A percentile compares a stretch with the other conserved stretches of the same genome.
Evolutionary conservation across 495 filamentous ascomycete species (phyloP).

Genomic region (Chaetomium tenue): DNA sequence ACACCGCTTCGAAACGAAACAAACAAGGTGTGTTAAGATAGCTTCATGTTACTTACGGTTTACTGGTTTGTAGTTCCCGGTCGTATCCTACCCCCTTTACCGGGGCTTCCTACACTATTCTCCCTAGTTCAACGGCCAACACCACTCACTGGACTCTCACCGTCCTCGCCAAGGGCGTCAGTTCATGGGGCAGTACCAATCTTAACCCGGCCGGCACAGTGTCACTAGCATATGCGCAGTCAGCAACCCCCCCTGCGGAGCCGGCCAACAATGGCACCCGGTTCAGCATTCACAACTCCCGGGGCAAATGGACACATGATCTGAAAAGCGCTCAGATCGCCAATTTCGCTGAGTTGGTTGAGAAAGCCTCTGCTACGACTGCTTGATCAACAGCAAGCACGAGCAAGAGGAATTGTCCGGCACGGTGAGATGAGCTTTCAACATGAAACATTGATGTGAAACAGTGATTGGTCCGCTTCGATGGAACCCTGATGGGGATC

Average conservation of each 20-base stretch:
- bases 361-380: slow-evolving; percentile 20
- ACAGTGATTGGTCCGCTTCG: no score
- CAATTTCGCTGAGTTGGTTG: slow-evolving; percentile 39
- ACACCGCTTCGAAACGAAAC: background rate
- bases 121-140: slow-evolving; percentile 32
- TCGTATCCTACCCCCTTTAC: slow-evolving; percentile 30
- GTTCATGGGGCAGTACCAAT: slow-evolving; percentile 34
- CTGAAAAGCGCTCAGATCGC: slow-evolving; percentile 40
- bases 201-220: slow-evolving; percentile 42
- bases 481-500: no score
- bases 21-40: background rate
- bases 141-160: slow-evolving; percentile 42
- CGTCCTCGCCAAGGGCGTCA: slow-evolving; percentile 41
- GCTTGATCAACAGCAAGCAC: background rate
- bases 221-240: slow-evolving; percentile 43
- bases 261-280: slow-evolving; percentile 37
- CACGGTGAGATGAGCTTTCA: no score
- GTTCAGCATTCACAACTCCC: slow-evolving; percentile 44
- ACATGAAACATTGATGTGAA: no score
- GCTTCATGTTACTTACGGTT: background rate
- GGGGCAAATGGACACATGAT: slow-evolving; percentile 40
- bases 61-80: slow-evolving; percentile 27
- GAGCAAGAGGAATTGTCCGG: no score
- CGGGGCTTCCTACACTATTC: slow-evolving; percentile 33
- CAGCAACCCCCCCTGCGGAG: slow-evolving; percentile 33